A percentile compares a stretch with the other conserved stretches of the same genome.
These are phyloP conservation scores for Vigna reflexopilosa DNA, from an alignment of 306 rosid genomes.

Conservation along the genomic window DNA sequence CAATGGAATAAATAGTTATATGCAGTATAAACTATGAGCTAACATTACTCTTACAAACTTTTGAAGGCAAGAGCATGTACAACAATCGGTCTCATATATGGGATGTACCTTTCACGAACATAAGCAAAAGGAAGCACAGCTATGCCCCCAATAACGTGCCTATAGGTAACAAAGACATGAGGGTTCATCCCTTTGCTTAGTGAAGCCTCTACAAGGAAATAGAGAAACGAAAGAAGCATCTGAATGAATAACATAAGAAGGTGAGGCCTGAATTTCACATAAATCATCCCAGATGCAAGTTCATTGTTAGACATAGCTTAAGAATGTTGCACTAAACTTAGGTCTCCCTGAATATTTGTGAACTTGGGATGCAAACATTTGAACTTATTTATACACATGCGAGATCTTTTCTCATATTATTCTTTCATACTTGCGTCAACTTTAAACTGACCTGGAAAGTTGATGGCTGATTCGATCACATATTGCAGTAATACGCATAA, in stretches of 20 bases:
- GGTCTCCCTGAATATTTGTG: constrained; percentile 29
- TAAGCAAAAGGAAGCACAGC: constrained; percentile 57
- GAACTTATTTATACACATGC: constrained; percentile 16
- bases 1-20: neutral
- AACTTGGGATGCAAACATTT: constrained; percentile 11
- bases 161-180: constrained; percentile 58
- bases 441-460: constrained; percentile 20
- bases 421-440: constrained; percentile 12
- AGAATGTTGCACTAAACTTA: constrained; percentile 24
- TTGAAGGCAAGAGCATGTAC: neutral
- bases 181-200: constrained; percentile 56
- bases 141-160: constrained; percentile 49
- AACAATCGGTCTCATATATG: too few species aligned
- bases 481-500: neutral
- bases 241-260: constrained; percentile 49
- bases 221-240: constrained; percentile 42
- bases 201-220: constrained; percentile 49
- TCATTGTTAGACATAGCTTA: constrained; percentile 43
- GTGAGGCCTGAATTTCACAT: constrained; percentile 52
- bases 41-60: neutral
- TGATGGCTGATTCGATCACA: constrained; percentile 5
- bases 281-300: constrained; percentile 27
- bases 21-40: neutral
- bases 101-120: constrained; percentile 58
- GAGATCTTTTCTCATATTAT: neutral